phyloP scores from a whole-genome alignment of 306 rosid genomes.

The Albizia julibrissin region DNA sequence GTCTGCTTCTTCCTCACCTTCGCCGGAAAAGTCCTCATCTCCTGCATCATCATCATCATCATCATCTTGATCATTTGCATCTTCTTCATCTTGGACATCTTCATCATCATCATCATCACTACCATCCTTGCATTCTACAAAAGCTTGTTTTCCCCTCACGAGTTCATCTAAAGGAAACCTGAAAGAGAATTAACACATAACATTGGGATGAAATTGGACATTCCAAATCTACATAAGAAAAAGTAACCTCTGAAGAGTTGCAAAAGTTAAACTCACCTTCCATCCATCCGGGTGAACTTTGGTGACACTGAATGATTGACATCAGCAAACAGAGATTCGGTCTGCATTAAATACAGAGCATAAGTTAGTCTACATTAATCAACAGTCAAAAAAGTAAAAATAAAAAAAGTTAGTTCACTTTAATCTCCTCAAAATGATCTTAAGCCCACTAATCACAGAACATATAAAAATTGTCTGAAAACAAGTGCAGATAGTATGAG shows the following conservation, averaged over 20 bases:
- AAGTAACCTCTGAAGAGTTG: not conserved
- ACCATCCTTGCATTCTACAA: slow-evolving; percentile 50
- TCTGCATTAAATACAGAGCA: slow-evolving; percentile 32
- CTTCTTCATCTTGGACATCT: slow-evolving; percentile 39
- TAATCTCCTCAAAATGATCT: slow-evolving; percentile 2
- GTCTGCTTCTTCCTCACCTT: slow-evolving; percentile 59
- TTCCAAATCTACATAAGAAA: not conserved
- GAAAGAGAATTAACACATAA: slow-evolving; percentile 21
- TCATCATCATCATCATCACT: slow-evolving; percentile 63
- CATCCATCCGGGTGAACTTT: slow-evolving; percentile 41
- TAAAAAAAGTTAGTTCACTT: not conserved
- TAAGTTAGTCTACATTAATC: not conserved
- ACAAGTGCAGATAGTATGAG: not conserved
- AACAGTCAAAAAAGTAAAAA: not conserved
- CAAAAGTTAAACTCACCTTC: slow-evolving; percentile 44
- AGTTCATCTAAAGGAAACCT: slow-evolving; percentile 71
- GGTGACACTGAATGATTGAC: slow-evolving; percentile 28
- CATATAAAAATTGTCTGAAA: not conserved
- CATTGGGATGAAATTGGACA: not conserved
- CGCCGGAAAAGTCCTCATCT: slow-evolving; percentile 69
- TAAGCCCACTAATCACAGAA: not conserved
- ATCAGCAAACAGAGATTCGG: slow-evolving; percentile 46
- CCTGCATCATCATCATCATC: slow-evolving; percentile 50
- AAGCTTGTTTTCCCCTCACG: slow-evolving; percentile 29
- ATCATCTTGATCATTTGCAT: slow-evolving; percentile 41